Base-by-base conservation (phyloP, 2,329 filamentous ascomycete genomes). In the Fusarium pseudoanthophilum region DNA sequence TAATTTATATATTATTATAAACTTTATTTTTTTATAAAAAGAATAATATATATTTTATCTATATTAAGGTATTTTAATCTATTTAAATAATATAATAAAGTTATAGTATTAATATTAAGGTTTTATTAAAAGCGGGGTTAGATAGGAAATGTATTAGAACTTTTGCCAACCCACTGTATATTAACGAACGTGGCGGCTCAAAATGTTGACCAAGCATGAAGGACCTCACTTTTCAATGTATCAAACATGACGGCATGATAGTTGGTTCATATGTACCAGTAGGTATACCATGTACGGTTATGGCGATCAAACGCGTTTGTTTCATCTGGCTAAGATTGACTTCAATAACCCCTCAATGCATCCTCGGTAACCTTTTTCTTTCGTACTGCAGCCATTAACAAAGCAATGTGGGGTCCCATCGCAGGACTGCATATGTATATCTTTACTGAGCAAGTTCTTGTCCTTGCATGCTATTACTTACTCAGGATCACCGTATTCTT, bases 401-500 rank as follows among this genome's bases (percentile, higher is more conserved):
- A 30, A 21, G n/a, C 39, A 15, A 34, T 43, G 48, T 14, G 21
- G n/a, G 48, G 16, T n/a, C 16, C 11, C 10, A 24, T 52, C 18
- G 16, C 49, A 52, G 26, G 30, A 36, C 51, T 30, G 15, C 51
- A 26, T 28, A 40, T 32, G 39, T 52, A n/a, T 26, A 48, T 52
- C 26, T 45, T 30, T 60, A 34, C 39, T 16, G 45, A 39, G 56
- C 16, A 16, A 56, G 16, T n/a, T 37, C 28, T 59, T 53, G 37
- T 58, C 21, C 48, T 21, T 51, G 26, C 30, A 32, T 28, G n/a
- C 34, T 58, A n/a, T 58, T 21, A 53, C 51, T 70, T 80, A 86
- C 77, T 86, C 85, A 7, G 85, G 85, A 67, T 86, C 85, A 18
- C 59, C 67, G 26, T 75, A 71, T 24, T 79, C 73, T 24, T 72